Evolutionary conservation across 2,329 filamentous ascomycete species (phyloP).

Genomic region (Periconia macrospinosa): DNA sequence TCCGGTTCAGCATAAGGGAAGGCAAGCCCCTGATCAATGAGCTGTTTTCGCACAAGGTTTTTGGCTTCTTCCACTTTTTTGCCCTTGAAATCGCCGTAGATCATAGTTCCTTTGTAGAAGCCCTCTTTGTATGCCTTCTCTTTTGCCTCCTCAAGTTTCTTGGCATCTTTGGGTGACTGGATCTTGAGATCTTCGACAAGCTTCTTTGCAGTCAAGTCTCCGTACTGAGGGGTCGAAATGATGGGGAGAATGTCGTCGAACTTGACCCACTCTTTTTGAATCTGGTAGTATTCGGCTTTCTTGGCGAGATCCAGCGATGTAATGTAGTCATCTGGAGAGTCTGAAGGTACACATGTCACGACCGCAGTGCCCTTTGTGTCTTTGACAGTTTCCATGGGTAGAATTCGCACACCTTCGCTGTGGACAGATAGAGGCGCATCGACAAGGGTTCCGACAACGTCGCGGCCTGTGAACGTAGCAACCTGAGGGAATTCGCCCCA

Average conservation of each 20-base stretch:
- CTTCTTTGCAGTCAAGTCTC: constrained; percentile 78
- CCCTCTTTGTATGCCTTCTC: constrained; percentile 96
- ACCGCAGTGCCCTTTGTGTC: constrained; percentile 95
- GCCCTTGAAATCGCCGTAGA: constrained; percentile 84
- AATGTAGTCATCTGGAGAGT: constrained; percentile 93
- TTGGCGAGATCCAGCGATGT: constrained; percentile 86
- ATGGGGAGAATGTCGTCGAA: constrained; percentile 80
- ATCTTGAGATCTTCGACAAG: constrained; percentile 95
- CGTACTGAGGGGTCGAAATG: constrained; percentile 74
- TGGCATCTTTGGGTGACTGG: constrained; percentile 90
- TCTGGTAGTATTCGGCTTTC: constrained; percentile 91
- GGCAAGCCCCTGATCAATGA: constrained; percentile 76
- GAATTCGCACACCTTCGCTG: constrained; percentile 78
- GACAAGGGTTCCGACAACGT: constrained; percentile 85
- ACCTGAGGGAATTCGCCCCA: constrained; percentile 77
- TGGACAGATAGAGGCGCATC: constrained; percentile 83
- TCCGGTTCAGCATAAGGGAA: constrained; percentile 96
- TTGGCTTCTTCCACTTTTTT: constrained; percentile 85
- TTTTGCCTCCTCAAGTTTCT: constrained; percentile 89
- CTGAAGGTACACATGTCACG: constrained; percentile 92
- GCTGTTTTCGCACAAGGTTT: constrained; percentile 75
- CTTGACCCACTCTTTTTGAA: constrained; percentile 95
- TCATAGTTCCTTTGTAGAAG: constrained; percentile 92
- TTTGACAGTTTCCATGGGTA: constrained; percentile 94
- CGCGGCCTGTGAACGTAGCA: constrained; percentile 73